Evolutionary conservation across 1,284 basidiomycete genomes (phyloP).

Genomic region (Xerocomus minutiporus): DNA sequence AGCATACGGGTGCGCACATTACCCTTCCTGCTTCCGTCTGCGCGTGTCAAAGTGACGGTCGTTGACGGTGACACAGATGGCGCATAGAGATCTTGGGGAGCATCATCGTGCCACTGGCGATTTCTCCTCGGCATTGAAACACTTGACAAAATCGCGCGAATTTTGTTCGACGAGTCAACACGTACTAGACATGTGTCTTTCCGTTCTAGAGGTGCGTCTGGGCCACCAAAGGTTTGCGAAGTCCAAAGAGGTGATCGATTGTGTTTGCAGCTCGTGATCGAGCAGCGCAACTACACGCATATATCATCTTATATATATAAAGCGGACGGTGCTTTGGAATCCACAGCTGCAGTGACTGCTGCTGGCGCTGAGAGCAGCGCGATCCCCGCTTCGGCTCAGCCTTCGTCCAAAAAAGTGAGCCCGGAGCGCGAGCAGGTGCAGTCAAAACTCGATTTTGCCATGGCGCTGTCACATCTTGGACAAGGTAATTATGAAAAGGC

Average conservation of each 20-base stretch:
- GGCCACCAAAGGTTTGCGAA: background rate
- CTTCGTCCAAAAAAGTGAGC: slow-evolving; percentile 41
- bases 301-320: slow-evolving; percentile 87
- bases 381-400: slow-evolving; percentile 21
- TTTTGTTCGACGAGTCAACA: slow-evolving; percentile 82
- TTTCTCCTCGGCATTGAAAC: slow-evolving; percentile 62
- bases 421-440: slow-evolving; percentile 62
- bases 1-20: slow-evolving; percentile 65
- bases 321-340: slow-evolving; percentile 81
- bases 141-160: slow-evolving; percentile 81
- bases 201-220: slow-evolving; percentile 62
- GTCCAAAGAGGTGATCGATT: background rate
- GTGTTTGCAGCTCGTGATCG: slow-evolving; percentile 62
- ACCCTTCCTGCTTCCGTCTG: too few relatives aligned
- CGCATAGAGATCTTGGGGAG: slow-evolving; percentile 77
- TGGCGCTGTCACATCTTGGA: slow-evolving; percentile 68
- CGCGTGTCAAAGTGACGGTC: background rate
- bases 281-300: slow-evolving; percentile 78
- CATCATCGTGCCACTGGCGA: slow-evolving; percentile 72
- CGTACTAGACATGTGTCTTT: slow-evolving; percentile 81
- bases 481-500: slow-evolving; percentile 73
- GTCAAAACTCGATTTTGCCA: slow-evolving; percentile 76
- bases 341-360: slow-evolving; percentile 36
- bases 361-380: slow-evolving; percentile 17
- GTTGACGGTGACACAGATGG: slow-evolving; percentile 46